Conservation (phyloP, 306 rosid species). For the Prunus salicina region DNA sequence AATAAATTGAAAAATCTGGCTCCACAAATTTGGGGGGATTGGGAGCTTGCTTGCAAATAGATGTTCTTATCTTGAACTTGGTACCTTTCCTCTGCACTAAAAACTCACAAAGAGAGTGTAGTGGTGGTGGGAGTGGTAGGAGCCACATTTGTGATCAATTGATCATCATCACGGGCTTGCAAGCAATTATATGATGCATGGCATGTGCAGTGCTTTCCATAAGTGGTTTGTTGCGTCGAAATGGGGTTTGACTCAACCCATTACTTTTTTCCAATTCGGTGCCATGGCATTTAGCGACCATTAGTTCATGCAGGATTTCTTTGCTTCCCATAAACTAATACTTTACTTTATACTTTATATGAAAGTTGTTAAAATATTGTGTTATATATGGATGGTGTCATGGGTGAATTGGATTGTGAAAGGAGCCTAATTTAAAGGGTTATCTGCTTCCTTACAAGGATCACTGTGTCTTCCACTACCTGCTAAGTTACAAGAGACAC, state of each 20-base stretch:
- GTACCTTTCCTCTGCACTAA: background rate
- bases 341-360: background rate
- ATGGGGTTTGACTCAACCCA: background rate
- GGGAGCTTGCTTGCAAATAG: background rate
- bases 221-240: background rate
- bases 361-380: background rate
- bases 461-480: conserved; percentile 3
- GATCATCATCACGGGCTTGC: background rate
- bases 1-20: background rate
- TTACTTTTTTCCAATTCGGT: conserved; percentile 6
- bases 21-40: background rate
- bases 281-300: background rate
- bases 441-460: background rate
- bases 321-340: background rate
- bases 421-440: background rate
- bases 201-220: conserved; percentile 6
- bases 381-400: conserved; percentile 1
- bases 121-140: background rate
- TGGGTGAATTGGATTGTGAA: conserved; percentile 14
- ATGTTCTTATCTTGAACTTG: background rate
- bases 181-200: background rate
- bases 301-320: background rate
- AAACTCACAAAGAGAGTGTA: background rate
- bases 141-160: background rate
- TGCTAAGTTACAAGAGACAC: background rate